Percentiles rank a stretch among this genome's conserved stretches.
Evolutionary conservation across 305 asterid genomes (phyloP).

Genomic region (Stenogyne calaminthoides): DNA sequence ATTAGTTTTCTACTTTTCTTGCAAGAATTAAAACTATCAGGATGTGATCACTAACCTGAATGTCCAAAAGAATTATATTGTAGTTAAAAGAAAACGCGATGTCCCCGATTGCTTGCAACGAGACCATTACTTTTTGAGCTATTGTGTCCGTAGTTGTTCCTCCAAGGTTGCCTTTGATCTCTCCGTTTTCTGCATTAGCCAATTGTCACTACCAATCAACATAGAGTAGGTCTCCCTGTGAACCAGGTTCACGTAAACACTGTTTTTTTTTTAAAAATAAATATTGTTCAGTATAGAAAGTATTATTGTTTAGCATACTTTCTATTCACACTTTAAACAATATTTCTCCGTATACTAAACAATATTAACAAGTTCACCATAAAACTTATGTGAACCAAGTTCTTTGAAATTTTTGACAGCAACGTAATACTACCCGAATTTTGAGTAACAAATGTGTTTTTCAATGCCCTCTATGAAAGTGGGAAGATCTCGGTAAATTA

Average conservation of each 20-base stretch:
- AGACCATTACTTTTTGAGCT: slow-evolving; percentile 48
- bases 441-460: not conserved
- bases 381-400: too few relatives aligned
- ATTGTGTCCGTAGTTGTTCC: slow-evolving; percentile 38
- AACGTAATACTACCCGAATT: not conserved
- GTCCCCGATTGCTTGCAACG: slow-evolving; percentile 56
- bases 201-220: not conserved
- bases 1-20: slow-evolving; percentile 5
- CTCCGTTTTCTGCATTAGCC: slow-evolving; percentile 43
- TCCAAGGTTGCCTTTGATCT: slow-evolving; percentile 39
- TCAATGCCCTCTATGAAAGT: not conserved
- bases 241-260: too few relatives aligned
- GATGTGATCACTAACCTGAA: slow-evolving; percentile 36
- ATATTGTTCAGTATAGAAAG: too few relatives aligned
- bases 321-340: too few relatives aligned
- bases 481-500: not conserved
- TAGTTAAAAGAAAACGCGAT: slow-evolving; percentile 53
- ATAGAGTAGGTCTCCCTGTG: too few relatives aligned
- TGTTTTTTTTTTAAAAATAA: too few relatives aligned
- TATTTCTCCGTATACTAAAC: too few relatives aligned
- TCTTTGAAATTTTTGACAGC: not conserved
- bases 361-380: too few relatives aligned
- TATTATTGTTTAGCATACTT: too few relatives aligned
- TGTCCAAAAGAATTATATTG: slow-evolving; percentile 49
- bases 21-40: not conserved